A percentile compares a stretch with the other conserved stretches of the same genome.
phyloP scores from a whole-genome alignment of 2,329 filamentous ascomycete species.

The Arthroderma sp. region DNA sequence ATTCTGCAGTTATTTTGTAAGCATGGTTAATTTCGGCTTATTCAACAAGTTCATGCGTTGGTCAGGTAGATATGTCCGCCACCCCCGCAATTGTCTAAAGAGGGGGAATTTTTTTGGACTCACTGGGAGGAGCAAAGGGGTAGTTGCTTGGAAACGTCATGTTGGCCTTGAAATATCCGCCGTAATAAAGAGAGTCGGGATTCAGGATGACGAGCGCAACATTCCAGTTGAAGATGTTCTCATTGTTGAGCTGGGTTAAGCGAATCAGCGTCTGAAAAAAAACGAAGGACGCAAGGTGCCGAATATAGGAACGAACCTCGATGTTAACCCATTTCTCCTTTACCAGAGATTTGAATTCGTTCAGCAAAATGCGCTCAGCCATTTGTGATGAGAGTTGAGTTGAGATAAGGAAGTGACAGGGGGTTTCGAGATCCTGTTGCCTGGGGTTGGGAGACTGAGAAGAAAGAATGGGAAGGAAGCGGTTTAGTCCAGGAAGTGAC shows the following conservation, averaged over 20 bases:
- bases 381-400: slow-evolving; percentile 15
- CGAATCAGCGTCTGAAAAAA: not conserved
- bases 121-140: slow-evolving; percentile 68
- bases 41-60: no score
- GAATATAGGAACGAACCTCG: slow-evolving; percentile 43
- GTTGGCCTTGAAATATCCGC: slow-evolving; percentile 80
- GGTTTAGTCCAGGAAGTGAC: no score
- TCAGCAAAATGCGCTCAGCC: slow-evolving; percentile 75
- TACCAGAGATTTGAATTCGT: slow-evolving; percentile 65
- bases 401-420: no score
- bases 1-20: slow-evolving; percentile 24
- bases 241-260: slow-evolving; percentile 52
- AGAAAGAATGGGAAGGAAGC: no score
- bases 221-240: slow-evolving; percentile 79
- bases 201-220: slow-evolving; percentile 87
- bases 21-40: no score
- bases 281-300: not conserved
- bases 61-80: no score
- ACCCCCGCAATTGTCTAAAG: no score
- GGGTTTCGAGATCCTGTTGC: no score
- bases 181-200: slow-evolving; percentile 79
- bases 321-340: slow-evolving; percentile 94
- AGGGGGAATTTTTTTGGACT: slow-evolving; percentile 9
- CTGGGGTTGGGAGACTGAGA: no score
- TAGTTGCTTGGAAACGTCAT: slow-evolving; percentile 85